These are phyloP conservation scores for Fusarium incarnatum DNA, from an alignment of 2,329 filamentous ascomycete species.

Conservation along the genomic window DNA sequence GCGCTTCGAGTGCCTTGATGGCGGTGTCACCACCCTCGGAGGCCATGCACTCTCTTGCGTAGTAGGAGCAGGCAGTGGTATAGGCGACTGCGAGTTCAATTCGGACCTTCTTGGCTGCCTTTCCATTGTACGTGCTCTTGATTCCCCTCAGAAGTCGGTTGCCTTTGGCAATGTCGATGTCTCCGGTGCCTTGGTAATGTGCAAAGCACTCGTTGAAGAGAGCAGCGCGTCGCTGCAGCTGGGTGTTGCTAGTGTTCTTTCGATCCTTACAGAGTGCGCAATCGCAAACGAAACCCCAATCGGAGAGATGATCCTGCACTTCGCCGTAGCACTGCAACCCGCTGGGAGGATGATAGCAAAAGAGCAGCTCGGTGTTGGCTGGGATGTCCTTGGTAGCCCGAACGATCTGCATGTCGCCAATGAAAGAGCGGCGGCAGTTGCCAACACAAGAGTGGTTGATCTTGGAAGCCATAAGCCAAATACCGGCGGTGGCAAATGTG, in stretches of 20 bases:
- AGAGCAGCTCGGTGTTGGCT: not conserved
- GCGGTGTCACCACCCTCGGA: not conserved
- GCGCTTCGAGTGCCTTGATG: not conserved
- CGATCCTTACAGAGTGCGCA: not conserved
- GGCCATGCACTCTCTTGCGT: not conserved
- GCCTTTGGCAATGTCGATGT: conserved; percentile 6
- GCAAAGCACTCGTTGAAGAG: conserved; percentile 10
- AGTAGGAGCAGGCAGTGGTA: not conserved
- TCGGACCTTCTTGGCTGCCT: not conserved
- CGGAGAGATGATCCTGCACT: not conserved
- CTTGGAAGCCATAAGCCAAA: not conserved
- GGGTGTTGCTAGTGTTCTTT: not conserved
- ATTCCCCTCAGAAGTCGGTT: conserved; percentile 35
- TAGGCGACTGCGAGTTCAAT: not conserved
- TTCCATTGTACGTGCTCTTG: conserved; percentile 38
- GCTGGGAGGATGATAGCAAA: not conserved
- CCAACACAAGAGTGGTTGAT: not conserved
- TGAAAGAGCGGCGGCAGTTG: not conserved
- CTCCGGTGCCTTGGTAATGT: not conserved
- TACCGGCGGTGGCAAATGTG: not conserved
- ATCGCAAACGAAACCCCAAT: not conserved
- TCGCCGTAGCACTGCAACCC: not conserved
- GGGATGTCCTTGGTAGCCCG: not conserved
- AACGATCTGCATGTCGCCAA: not conserved
- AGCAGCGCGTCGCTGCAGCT: conserved; percentile 19